A percentile compares a stretch with the other conserved stretches of the same genome.
phyloP scores from a whole-genome alignment of 768 basidiomycete species.

The Boletus subparvulus region DNA sequence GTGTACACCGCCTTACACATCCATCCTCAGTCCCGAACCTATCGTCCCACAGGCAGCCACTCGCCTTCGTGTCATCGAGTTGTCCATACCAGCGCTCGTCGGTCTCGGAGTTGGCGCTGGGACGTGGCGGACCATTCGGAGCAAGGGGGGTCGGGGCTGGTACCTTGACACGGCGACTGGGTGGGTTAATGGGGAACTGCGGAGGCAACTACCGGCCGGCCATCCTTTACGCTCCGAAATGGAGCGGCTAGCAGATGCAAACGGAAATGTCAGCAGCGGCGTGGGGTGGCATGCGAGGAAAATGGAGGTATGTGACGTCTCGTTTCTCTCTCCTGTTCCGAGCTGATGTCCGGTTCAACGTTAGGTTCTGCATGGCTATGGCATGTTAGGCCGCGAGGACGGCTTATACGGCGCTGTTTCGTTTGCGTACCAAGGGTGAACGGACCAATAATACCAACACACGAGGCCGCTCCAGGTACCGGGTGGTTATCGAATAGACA shows the following conservation, averaged over 20 bases:
- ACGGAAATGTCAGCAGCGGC: constrained; percentile 87
- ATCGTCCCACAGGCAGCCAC: constrained; percentile 50
- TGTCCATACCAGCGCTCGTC: constrained; percentile 68
- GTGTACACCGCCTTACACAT: constrained; percentile 74
- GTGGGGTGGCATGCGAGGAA: constrained; percentile 96
- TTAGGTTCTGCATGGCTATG: constrained; percentile 82
- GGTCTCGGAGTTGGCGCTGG: constrained; percentile 77
- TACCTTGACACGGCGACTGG: constrained; percentile 87
- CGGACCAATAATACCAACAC: background rate
- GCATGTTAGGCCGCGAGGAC: constrained; percentile 89
- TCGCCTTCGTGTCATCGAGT: constrained; percentile 81
- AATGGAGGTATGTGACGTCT: constrained; percentile 78
- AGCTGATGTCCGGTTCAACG: background rate
- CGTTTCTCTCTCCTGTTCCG: background rate
- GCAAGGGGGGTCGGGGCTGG: constrained; percentile 94
- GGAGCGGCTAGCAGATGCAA: constrained; percentile 69
- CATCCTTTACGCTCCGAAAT: constrained; percentile 75
- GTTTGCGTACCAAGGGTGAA: constrained; percentile 87
- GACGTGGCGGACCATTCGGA: constrained; percentile 85
- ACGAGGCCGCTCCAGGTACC: background rate
- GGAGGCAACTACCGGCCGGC: constrained; percentile 53
- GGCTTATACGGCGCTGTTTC: constrained; percentile 93
- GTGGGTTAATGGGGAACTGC: constrained; percentile 62
- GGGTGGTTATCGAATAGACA: background rate
- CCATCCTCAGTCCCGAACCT: constrained; percentile 44